A percentile compares a stretch with the other conserved stretches of the same genome.
Evolutionary conservation across 2,329 filamentous ascomycete genomes (phyloP).

Genomic region (Emmonsiellopsis sp.): DNA sequence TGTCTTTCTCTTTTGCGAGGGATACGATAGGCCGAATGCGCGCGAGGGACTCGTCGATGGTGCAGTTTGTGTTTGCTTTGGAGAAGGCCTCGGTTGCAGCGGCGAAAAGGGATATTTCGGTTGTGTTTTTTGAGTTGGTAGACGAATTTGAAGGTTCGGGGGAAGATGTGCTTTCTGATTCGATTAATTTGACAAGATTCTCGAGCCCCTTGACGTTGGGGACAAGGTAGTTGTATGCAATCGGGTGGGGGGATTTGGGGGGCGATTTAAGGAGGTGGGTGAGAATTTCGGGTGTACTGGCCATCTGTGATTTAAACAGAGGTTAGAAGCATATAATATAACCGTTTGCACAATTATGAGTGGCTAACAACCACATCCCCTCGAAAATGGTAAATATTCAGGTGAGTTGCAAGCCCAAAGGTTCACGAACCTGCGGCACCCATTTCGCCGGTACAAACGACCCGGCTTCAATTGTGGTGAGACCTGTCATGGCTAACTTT

Average conservation of each 20-base stretch:
- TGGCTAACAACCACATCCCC: too few species aligned
- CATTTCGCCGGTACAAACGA: slow-evolving; percentile 46
- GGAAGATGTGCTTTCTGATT: slow-evolving; percentile 26
- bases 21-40: slow-evolving; percentile 50
- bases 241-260: slow-evolving; percentile 40
- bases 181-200: slow-evolving; percentile 47
- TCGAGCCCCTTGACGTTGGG: slow-evolving; percentile 55
- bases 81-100: slow-evolving; percentile 57
- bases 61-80: slow-evolving; percentile 57
- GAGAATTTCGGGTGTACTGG: slow-evolving; percentile 53
- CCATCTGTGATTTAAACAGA: slow-evolving; percentile 42
- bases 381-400: too few species aligned
- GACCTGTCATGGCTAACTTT: slow-evolving; percentile 37
- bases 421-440: slow-evolving; percentile 39
- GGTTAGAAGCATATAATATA: too few species aligned
- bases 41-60: slow-evolving; percentile 51
- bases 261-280: slow-evolving; percentile 43
- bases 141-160: slow-evolving; percentile 17
- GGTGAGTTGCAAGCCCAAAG: too few species aligned
- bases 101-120: slow-evolving; percentile 54
- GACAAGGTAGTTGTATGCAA: slow-evolving; percentile 58
- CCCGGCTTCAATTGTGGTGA: slow-evolving; percentile 43
- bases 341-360: too few species aligned
- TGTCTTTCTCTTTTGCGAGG: slow-evolving; percentile 44
- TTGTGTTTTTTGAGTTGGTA: slow-evolving; percentile 27